These are phyloP conservation scores for Pisolithus marmoratus DNA, from an alignment of 768 basidiomycete species.

Conservation along the genomic window DNA sequence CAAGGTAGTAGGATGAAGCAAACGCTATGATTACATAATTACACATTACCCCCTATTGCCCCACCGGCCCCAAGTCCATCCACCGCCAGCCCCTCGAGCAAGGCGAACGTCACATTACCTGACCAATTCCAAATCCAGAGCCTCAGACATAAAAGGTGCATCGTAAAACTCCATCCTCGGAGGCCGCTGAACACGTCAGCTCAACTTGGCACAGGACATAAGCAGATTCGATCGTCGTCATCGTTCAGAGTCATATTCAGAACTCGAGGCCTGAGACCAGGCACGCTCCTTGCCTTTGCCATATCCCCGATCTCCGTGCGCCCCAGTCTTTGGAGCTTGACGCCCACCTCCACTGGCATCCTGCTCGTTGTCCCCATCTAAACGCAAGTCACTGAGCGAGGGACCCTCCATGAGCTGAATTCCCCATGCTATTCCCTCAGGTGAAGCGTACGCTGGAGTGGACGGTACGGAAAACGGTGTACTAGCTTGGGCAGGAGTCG, in stretches of 20 bases:
- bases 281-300: neutral
- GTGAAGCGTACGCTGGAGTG: slow-evolving; percentile 22
- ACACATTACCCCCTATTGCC: too few relatives aligned
- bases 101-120: too few relatives aligned
- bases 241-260: neutral
- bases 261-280: slow-evolving; percentile 6
- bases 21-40: too few relatives aligned
- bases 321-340: slow-evolving; percentile 17
- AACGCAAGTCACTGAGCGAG: slow-evolving; percentile 25
- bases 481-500: slow-evolving; percentile 22
- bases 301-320: neutral
- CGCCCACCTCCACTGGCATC: slow-evolving; percentile 7
- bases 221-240: neutral
- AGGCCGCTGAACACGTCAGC: too few relatives aligned
- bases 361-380: slow-evolving; percentile 16
- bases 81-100: too few relatives aligned
- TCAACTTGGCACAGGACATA: too few relatives aligned
- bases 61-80: too few relatives aligned
- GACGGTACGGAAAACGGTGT: slow-evolving; percentile 26
- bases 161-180: too few relatives aligned
- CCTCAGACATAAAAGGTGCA: too few relatives aligned
- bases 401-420: slow-evolving; percentile 22
- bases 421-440: slow-evolving; percentile 21
- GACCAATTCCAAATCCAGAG: too few relatives aligned
- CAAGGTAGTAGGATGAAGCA: too few relatives aligned